These are phyloP conservation scores for Iris pallida DNA, from an alignment of 116 monocot species.

Conservation along the genomic window DNA sequence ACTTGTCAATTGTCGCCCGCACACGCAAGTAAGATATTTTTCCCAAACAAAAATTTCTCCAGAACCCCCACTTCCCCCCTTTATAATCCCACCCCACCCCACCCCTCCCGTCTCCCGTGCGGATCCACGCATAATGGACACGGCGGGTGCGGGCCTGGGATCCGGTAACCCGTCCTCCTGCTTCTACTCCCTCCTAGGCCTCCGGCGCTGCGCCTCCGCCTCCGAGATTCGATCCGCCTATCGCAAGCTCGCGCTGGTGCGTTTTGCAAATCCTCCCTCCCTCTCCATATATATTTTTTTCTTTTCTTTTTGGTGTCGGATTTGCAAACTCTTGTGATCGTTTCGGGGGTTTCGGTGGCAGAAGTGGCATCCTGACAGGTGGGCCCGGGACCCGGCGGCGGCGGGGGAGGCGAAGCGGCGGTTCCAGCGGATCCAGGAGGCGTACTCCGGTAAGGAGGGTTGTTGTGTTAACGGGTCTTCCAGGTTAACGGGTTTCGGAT, in stretches of 20 bases:
- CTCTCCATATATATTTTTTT: too few species aligned
- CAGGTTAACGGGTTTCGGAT: not conserved
- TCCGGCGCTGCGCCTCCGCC: constrained; percentile 47
- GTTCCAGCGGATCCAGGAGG: constrained; percentile 81
- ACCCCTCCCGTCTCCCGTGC: not conserved
- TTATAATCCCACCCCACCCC: not conserved
- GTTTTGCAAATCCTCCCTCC: not conserved
- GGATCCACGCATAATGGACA: not conserved
- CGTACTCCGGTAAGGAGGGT: constrained; percentile 60
- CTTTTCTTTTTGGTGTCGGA: not conserved
- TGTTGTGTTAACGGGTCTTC: not conserved
- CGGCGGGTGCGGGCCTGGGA: constrained; percentile 34
- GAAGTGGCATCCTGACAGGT: constrained; percentile 90
- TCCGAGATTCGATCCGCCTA: constrained; percentile 75
- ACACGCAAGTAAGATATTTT: not conserved
- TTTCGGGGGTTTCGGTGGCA: constrained; percentile 7
- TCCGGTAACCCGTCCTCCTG: constrained; percentile 27
- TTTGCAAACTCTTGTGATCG: constrained; percentile 1
- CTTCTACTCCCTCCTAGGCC: constrained; percentile 74
- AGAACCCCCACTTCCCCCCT: not conserved
- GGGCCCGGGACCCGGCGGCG: constrained; percentile 38
- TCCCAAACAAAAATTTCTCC: constrained; percentile 1
- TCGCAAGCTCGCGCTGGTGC: constrained; percentile 67
- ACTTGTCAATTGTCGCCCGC: not conserved
- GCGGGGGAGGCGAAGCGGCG: constrained; percentile 57